Percentiles rank a stretch among this genome's conserved stretches.
These are phyloP conservation scores for Obba rivulosa DNA, from an alignment of 768 basidiomycete genomes.

Conservation along the genomic window DNA sequence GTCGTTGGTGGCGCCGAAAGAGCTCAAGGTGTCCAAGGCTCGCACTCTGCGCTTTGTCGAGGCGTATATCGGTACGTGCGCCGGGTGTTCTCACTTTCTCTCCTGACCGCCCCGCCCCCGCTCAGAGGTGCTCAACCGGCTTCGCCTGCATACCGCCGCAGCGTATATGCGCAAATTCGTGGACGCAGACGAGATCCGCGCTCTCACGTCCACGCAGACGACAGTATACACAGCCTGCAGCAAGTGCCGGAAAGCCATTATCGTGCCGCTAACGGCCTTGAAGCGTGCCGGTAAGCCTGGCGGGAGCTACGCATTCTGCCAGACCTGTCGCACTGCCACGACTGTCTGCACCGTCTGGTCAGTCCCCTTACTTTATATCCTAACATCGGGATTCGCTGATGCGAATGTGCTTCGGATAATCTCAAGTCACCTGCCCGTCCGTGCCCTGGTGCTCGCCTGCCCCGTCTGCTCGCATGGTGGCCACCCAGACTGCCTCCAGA, in stretches of 20 bases:
- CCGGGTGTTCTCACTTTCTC: neutral
- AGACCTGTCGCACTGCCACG: conserved; percentile 41
- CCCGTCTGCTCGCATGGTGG: conserved; percentile 77
- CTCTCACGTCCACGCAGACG: conserved; percentile 55
- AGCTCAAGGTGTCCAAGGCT: conserved; percentile 43
- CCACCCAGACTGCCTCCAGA: conserved; percentile 71
- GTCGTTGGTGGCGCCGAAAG: conserved; percentile 51
- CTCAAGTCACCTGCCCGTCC: conserved; percentile 70
- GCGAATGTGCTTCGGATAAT: neutral
- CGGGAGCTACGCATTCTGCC: conserved; percentile 53
- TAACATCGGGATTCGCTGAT: conserved; percentile 5
- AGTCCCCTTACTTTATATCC: conserved; percentile 17
- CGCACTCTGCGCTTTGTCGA: conserved; percentile 55
- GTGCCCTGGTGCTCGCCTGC: conserved; percentile 65
- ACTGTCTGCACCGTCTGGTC: conserved; percentile 72
- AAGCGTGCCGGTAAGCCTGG: conserved; percentile 20
- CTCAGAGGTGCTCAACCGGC: conserved; percentile 57
- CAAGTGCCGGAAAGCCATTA: conserved; percentile 60
- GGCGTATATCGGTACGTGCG: conserved; percentile 61
- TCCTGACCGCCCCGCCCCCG: neutral
- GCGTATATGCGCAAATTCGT: conserved; percentile 73
- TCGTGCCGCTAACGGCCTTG: conserved; percentile 19
- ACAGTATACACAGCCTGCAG: conserved; percentile 67
- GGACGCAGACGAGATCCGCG: conserved; percentile 43
- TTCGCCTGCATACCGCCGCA: conserved; percentile 58